Conservation (phyloP, 2,329 filamentous ascomycete species). For the Aureobasidium musti region DNA sequence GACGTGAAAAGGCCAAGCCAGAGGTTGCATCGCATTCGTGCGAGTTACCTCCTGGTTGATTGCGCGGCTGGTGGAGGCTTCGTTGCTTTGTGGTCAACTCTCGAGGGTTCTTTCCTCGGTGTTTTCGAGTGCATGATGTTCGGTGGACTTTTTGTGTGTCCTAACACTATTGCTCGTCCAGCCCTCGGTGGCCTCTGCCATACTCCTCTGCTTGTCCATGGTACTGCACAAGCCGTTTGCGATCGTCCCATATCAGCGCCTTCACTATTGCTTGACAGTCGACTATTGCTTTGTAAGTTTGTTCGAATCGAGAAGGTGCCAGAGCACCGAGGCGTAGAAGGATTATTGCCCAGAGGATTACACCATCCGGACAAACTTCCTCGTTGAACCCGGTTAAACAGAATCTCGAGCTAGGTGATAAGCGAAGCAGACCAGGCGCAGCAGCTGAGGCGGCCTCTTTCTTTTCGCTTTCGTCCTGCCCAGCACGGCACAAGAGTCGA, state of each 20-base stretch:
- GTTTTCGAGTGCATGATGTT: not conserved
- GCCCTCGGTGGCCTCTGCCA: not conserved
- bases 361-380: slow-evolving; percentile 2
- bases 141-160: not conserved
- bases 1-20: not conserved
- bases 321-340: not conserved
- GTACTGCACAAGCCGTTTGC: not conserved
- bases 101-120: not conserved
- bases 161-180: not conserved
- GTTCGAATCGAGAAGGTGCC: slow-evolving; percentile 8
- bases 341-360: not conserved
- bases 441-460: slow-evolving; percentile 10
- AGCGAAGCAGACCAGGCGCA: slow-evolving; percentile 10
- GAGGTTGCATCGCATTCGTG: not conserved
- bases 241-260: not conserved
- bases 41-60: not conserved
- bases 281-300: not conserved
- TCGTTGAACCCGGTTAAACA: not conserved
- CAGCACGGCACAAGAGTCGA: not conserved
- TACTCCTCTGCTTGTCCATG: not conserved
- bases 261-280: too few species aligned
- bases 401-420: not conserved
- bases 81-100: not conserved
- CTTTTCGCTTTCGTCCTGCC: not conserved
- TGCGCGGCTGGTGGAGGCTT: not conserved